phyloP scores from a whole-genome alignment of 345 rosid genomes.

The Nephelium lappaceum region DNA sequence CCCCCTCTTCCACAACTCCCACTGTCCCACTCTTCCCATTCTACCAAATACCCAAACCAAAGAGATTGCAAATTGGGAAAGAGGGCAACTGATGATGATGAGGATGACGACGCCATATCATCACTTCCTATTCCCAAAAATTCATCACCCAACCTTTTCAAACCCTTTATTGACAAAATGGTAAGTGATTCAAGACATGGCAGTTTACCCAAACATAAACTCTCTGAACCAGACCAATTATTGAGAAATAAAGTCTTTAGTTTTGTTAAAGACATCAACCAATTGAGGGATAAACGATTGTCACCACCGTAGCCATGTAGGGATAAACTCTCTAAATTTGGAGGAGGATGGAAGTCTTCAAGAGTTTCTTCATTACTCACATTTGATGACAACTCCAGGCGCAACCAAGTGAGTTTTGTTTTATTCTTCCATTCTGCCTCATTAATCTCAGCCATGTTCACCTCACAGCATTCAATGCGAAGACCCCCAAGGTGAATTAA shows the following conservation, averaged over 20 bases:
- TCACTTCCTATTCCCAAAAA: not conserved
- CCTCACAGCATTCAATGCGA: not conserved
- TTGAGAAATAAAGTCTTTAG: not conserved
- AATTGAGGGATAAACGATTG: not conserved
- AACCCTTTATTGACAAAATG: not conserved
- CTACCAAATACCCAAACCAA: accelerated
- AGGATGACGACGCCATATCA: not conserved
- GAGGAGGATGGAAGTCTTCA: constrained; percentile 8
- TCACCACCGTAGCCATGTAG: not conserved
- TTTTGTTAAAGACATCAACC: not conserved
- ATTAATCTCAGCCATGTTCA: not conserved
- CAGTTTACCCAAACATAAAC: not conserved
- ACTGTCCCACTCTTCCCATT: constrained; percentile 1
- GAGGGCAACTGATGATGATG: not conserved
- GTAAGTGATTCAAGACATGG: not conserved
- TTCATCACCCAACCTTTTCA: not conserved
- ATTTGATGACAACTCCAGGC: not conserved
- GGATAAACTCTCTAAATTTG: not conserved
- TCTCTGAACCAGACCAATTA: not conserved
- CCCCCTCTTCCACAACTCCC: not conserved
- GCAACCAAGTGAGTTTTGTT: not conserved
- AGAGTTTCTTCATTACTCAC: not conserved
- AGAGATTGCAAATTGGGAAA: constrained; percentile 1
- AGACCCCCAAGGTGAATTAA: constrained; percentile 6
- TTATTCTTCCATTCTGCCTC: not conserved